Conservation (phyloP, 768 basidiomycete species). For the Suillus subaureus region DNA sequence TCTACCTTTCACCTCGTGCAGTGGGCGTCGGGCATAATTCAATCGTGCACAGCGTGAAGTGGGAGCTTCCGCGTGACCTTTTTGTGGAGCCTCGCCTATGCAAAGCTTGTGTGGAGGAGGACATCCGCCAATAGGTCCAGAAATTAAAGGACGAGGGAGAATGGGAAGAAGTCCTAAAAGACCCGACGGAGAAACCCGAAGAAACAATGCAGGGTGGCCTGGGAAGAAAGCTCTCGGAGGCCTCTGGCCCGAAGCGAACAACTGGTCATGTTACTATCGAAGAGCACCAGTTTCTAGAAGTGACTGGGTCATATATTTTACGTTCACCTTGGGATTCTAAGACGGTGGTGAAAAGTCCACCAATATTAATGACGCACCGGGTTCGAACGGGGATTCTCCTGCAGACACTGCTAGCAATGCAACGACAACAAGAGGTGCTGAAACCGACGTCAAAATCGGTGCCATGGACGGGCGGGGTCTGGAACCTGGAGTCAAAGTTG, state of each 20-base stretch:
- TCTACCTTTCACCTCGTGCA: slow-evolving; percentile 47
- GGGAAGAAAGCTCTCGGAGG: background rate
- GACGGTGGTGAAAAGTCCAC: background rate
- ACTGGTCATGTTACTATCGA: background rate
- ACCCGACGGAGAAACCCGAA: background rate
- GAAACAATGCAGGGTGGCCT: background rate
- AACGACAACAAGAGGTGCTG: background rate
- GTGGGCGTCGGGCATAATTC: slow-evolving; percentile 57
- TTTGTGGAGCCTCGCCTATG: slow-evolving; percentile 41
- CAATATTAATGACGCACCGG: background rate
- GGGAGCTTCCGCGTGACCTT: slow-evolving; percentile 51
- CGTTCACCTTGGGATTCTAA: too few species aligned
- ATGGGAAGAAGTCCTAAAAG: slow-evolving; percentile 17
- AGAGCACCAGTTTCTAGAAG: background rate
- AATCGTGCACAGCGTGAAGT: slow-evolving; percentile 48
- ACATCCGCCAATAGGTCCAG: slow-evolving; percentile 24
- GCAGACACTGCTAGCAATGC: background rate
- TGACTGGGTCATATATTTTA: background rate
- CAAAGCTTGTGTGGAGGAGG: slow-evolving; percentile 38
- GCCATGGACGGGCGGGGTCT: background rate
- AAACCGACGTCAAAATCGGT: background rate
- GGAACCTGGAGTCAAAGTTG: background rate
- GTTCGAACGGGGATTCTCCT: background rate
- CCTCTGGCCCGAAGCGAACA: background rate
- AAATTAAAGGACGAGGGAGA: slow-evolving; percentile 23